Conservation (phyloP, 192 early-diverging fungal genomes). For the Coemansia sp. region DNA sequence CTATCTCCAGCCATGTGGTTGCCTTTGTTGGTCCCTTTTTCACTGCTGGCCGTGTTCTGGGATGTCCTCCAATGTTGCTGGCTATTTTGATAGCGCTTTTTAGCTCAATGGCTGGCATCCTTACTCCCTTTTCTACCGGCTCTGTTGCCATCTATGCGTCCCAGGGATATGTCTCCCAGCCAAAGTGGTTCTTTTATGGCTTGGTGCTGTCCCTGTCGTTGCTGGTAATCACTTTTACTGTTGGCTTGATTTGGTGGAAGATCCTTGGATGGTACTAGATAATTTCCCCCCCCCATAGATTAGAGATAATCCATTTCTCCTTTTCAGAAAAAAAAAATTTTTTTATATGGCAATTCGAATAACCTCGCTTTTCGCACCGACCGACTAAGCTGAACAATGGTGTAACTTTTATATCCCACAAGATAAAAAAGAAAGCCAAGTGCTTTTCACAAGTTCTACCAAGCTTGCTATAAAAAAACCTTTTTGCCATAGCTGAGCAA, state of each 20-base stretch:
- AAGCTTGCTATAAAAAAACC: too few relatives aligned
- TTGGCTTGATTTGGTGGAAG: constrained; percentile 71
- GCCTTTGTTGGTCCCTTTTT: constrained; percentile 70
- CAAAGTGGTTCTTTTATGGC: constrained; percentile 64
- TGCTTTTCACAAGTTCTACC: too few relatives aligned
- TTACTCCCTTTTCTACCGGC: constrained; percentile 57
- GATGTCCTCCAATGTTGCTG: constrained; percentile 56
- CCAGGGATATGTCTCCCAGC: constrained; percentile 59
- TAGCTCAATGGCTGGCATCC: constrained; percentile 61
- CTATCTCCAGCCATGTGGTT: constrained; percentile 69
- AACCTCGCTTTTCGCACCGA: too few relatives aligned
- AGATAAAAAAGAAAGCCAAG: too few relatives aligned
- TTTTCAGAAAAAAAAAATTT: too few relatives aligned
- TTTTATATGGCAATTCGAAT: too few relatives aligned
- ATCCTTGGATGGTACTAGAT: constrained; percentile 60
- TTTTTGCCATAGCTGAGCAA: too few relatives aligned
- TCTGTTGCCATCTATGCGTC: constrained; percentile 60
- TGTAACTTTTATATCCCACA: too few relatives aligned
- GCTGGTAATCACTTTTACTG: constrained; percentile 57
- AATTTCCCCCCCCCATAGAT: not conserved
- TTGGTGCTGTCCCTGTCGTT: constrained; percentile 52
- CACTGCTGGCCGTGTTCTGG: constrained; percentile 64
- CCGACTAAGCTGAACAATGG: too few relatives aligned
- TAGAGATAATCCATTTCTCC: not conserved
- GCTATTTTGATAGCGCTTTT: constrained; percentile 63